phyloP scores from a whole-genome alignment of 2,329 filamentous ascomycete species.

The Talaromyces pinophilus region DNA sequence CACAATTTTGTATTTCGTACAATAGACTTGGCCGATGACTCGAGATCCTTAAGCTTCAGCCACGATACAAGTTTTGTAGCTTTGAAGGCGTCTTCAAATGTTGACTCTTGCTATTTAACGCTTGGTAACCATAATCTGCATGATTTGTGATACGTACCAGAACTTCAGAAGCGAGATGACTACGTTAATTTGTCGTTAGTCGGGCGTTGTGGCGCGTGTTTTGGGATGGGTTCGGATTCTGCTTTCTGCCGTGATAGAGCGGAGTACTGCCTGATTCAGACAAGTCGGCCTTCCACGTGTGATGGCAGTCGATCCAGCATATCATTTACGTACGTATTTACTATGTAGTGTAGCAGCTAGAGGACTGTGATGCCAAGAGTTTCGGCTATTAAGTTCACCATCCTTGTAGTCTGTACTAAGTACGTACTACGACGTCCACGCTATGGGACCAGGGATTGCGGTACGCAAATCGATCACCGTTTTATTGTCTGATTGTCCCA shows the following conservation, averaged over 20 bases:
- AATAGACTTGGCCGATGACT: background rate
- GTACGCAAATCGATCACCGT: background rate
- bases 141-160: background rate
- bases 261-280: constrained; percentile 4
- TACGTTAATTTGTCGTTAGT: background rate
- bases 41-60: background rate
- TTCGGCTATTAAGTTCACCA: background rate
- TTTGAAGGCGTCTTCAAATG: background rate
- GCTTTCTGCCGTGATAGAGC: background rate
- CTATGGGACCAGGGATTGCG: background rate
- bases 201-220: background rate
- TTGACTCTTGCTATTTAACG: background rate
- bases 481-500: background rate
- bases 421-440: too few species aligned
- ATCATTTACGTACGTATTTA: background rate
- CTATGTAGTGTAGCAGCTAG: background rate
- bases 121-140: background rate
- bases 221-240: background rate
- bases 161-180: background rate
- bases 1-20: background rate
- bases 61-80: background rate
- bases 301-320: background rate
- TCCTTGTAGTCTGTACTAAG: background rate
- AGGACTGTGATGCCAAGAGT: background rate
- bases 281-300: background rate